Percentiles rank a stretch among this genome's conserved stretches.
These are phyloP conservation scores for Alloteropsis angusta DNA, from an alignment of 202 grass and related monocot species.

Conservation along the genomic window DNA sequence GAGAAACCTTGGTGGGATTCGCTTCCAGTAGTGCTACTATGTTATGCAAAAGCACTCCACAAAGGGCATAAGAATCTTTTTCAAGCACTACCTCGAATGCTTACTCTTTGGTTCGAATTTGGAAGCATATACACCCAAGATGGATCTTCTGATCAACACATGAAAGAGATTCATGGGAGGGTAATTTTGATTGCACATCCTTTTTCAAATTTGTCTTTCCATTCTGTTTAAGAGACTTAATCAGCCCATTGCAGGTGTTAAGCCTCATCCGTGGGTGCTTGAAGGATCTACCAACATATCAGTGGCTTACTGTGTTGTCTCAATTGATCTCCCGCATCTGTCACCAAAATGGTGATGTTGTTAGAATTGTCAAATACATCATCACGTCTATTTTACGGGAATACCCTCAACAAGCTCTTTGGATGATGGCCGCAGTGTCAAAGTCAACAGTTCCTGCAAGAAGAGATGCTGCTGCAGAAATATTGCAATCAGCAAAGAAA, in stretches of 20 bases:
- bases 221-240: conserved; percentile 13
- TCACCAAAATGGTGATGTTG: conserved; percentile 70
- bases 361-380: conserved; percentile 63
- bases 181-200: conserved; percentile 31
- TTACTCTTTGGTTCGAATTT: conserved; percentile 96
- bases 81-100: conserved; percentile 79
- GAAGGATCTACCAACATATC: conserved; percentile 89
- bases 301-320: conserved; percentile 95
- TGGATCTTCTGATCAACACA: conserved; percentile 38
- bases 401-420: conserved; percentile 93
- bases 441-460: conserved; percentile 81
- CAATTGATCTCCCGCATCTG: conserved; percentile 97
- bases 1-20: conserved; percentile 74
- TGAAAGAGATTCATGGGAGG: conserved; percentile 51
- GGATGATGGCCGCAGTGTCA: conserved; percentile 99
- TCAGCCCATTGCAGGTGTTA: conserved; percentile 41
- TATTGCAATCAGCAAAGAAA: conserved; percentile 77
- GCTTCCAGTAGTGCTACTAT: conserved; percentile 51
- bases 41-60: conserved; percentile 82
- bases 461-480: conserved; percentile 74
- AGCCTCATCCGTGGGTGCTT: conserved; percentile 65
- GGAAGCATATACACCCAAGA: conserved; percentile 72
- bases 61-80: conserved; percentile 95
- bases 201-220: conserved; percentile 1
- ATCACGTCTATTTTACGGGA: conserved; percentile 71